phyloP scores from a whole-genome alignment of 306 rosid species.

The Prunus davidiana region DNA sequence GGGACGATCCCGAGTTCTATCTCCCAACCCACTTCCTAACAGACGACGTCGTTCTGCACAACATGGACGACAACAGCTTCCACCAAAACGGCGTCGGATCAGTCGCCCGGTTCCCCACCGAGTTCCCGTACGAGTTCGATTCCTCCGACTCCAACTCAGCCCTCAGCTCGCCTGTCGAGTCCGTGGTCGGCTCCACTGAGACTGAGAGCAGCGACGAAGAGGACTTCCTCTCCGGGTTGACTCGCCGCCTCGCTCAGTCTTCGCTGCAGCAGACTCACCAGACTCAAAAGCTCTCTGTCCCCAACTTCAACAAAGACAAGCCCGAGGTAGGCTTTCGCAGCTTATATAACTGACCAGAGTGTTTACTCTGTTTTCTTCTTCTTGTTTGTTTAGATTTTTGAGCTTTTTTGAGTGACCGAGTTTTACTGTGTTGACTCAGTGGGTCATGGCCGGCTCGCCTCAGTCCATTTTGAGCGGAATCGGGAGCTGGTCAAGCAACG shows the following conservation, averaged over 20 bases:
- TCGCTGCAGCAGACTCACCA: constrained; percentile 32
- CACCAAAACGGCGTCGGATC: neutral
- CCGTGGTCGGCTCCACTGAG: constrained; percentile 46
- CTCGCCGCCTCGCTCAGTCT: constrained; percentile 57
- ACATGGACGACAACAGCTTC: constrained; percentile 7
- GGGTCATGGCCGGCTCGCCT: constrained; percentile 58
- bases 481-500: constrained; percentile 71
- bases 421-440: constrained; percentile 14
- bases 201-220: constrained; percentile 67
- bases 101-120: constrained; percentile 40
- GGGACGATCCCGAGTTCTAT: constrained; percentile 34
- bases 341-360: neutral
- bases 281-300: constrained; percentile 33
- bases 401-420: neutral
- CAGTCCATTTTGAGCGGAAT: constrained; percentile 71
- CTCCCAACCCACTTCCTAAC: constrained; percentile 36
- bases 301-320: constrained; percentile 26
- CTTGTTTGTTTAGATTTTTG: neutral
- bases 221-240: constrained; percentile 53
- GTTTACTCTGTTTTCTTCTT: neutral
- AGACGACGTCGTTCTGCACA: constrained; percentile 2
- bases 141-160: constrained; percentile 30
- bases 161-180: constrained; percentile 46
- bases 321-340: constrained; percentile 45
- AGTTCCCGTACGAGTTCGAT: constrained; percentile 75